Evolutionary conservation across 2,329 filamentous ascomycete species (phyloP).

Genomic region (Aureobasidium subglaciale): DNA sequence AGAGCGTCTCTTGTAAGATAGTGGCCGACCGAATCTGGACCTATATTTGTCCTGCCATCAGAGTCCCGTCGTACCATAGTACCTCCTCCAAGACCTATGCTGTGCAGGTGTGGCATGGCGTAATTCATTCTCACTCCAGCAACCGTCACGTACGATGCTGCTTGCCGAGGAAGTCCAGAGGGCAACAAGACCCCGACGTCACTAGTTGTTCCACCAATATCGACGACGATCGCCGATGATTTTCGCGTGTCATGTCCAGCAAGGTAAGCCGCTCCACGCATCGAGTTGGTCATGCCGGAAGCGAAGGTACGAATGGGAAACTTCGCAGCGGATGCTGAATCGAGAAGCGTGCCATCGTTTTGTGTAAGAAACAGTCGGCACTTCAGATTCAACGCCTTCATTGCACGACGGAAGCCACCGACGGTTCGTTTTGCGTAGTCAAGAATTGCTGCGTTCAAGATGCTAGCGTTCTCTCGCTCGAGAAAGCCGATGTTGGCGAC

Average conservation of each 20-base stretch:
- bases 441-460: conserved; percentile 44
- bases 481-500: conserved; percentile 45
- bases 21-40: conserved; percentile 51
- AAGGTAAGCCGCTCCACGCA: conserved; percentile 53
- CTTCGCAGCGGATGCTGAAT: conserved; percentile 39
- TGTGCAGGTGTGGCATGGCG: conserved; percentile 43
- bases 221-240: conserved; percentile 48
- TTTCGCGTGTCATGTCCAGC: conserved; percentile 30
- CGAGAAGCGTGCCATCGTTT: conserved; percentile 46
- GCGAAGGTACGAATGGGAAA: conserved; percentile 47
- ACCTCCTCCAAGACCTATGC: conserved; percentile 52
- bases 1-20: conserved; percentile 42
- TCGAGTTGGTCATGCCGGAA: conserved; percentile 47
- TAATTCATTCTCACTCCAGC: conserved; percentile 51
- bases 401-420: conserved; percentile 39
- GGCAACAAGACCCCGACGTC: conserved; percentile 54
- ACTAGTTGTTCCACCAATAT: conserved; percentile 60
- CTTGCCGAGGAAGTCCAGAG: conserved; percentile 56
- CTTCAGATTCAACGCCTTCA: conserved; percentile 37
- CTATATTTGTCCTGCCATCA: conserved; percentile 37
- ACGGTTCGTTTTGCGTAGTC: conserved; percentile 41
- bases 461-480: conserved; percentile 45
- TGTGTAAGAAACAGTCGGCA: conserved; percentile 47
- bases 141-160: conserved; percentile 53
- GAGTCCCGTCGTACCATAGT: conserved; percentile 33